Conservation (phyloP, 257 asterid genomes). For the Handroanthus guayacan region DNA sequence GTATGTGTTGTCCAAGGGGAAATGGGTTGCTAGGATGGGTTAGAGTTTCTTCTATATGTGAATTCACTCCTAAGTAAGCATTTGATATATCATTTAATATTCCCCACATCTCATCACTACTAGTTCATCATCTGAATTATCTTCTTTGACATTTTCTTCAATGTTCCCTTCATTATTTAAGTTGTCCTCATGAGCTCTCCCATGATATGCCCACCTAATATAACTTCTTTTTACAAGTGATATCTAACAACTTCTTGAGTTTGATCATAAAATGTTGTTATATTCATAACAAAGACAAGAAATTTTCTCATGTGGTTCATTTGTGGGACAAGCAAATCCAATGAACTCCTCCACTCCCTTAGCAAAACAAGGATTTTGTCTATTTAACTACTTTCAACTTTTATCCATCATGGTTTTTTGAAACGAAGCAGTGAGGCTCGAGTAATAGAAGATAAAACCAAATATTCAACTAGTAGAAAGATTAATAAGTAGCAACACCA, state of each 20-base stretch:
- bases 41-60: not conserved
- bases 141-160: not conserved
- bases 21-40: not conserved
- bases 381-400: not conserved
- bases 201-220: not conserved
- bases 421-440: no score
- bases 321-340: not conserved
- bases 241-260: constrained; percentile 3
- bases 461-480: no score
- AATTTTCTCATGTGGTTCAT: not conserved
- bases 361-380: not conserved
- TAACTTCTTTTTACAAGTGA: not conserved
- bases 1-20: not conserved
- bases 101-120: not conserved
- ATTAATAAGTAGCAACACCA: no score
- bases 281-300: not conserved
- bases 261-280: not conserved
- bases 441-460: no score
- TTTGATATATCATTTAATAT: not conserved
- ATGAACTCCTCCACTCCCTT: not conserved
- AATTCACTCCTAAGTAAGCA: not conserved
- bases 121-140: not conserved
- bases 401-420: not conserved
- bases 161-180: not conserved
- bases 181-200: not conserved